Evolutionary conservation across 345 rosid species (phyloP).

Genomic region (Citrus mangshanensis): DNA sequence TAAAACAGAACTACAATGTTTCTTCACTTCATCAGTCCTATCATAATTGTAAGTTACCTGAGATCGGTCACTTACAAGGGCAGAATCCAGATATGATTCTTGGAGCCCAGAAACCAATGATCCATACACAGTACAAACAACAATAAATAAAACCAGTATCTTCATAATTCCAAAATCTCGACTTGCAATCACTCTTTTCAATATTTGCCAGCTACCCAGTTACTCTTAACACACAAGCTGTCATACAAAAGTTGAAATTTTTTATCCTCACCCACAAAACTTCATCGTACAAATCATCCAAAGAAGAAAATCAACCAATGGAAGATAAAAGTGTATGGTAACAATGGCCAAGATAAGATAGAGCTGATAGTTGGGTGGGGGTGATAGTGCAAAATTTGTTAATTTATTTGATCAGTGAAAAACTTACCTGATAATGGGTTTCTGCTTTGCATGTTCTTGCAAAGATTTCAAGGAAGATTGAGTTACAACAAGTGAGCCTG

Average conservation of each 20-base stretch:
- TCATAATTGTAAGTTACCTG: constrained; percentile 41
- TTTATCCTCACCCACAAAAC: constrained; percentile 8
- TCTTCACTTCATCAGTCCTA: constrained; percentile 59
- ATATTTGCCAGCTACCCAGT: constrained; percentile 15
- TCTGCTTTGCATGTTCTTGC: not conserved
- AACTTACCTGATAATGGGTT: not conserved
- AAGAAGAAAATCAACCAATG: not conserved
- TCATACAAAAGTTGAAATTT: constrained; percentile 1
- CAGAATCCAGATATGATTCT: constrained; percentile 19
- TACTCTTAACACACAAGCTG: not conserved
- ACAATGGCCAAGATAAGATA: not conserved
- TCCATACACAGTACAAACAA: constrained; percentile 26
- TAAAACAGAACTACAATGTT: constrained; percentile 47
- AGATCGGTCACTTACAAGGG: constrained; percentile 19
- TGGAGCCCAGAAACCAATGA: constrained; percentile 22
- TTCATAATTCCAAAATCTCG: constrained; percentile 27
- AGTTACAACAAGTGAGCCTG: not conserved
- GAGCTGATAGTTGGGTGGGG: not conserved
- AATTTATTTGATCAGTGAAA: not conserved
- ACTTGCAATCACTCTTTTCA: not conserved
- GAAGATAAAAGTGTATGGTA: not conserved
- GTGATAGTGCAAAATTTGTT: not conserved
- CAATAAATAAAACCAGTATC: constrained; percentile 13
- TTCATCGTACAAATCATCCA: not conserved
- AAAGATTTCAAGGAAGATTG: not conserved